phyloP scores from a whole-genome alignment of 2,329 filamentous ascomycete genomes.

The Bipolaris victoriae region DNA sequence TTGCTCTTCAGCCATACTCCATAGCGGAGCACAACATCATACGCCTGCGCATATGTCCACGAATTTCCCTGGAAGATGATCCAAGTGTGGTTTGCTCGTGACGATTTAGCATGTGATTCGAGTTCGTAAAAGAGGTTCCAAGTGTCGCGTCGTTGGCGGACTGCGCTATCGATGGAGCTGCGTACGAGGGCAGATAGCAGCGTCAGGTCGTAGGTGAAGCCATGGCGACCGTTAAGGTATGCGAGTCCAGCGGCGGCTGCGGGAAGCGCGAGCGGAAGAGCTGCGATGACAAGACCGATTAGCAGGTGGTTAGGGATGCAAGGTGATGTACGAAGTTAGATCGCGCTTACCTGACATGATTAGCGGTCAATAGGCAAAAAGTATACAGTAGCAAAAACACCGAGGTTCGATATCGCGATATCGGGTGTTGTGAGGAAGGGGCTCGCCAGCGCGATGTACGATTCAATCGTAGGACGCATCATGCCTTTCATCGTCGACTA shows the following conservation, averaged over 20 bases:
- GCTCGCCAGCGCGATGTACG: background rate
- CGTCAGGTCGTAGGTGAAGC: slow-evolving; percentile 65
- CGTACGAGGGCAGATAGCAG: slow-evolving; percentile 64
- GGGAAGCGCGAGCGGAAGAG: slow-evolving; percentile 38
- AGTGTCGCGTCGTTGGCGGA: slow-evolving; percentile 63
- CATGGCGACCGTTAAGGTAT: slow-evolving; percentile 72
- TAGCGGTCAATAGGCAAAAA: background rate
- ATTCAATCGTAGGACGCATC: background rate
- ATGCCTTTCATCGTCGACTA: slow-evolving; percentile 3
- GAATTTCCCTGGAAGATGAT: slow-evolving; percentile 43
- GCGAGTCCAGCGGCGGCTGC: slow-evolving; percentile 54
- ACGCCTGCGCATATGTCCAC: slow-evolving; percentile 46
- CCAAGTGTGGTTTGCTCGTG: slow-evolving; percentile 36
- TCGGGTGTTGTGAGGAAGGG: background rate
- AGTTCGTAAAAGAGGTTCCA: slow-evolving; percentile 61
- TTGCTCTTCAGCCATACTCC: slow-evolving; percentile 48
- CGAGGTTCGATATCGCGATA: background rate
- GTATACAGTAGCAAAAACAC: background rate
- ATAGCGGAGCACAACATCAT: slow-evolving; percentile 42
- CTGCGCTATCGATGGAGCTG: slow-evolving; percentile 52
- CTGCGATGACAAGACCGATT: slow-evolving; percentile 18
- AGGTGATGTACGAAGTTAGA: background rate
- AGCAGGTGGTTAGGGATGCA: background rate
- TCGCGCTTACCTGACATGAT: slow-evolving; percentile 13
- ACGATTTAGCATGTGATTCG: slow-evolving; percentile 39